A percentile compares a stretch with the other conserved stretches of the same genome.
phyloP scores from a whole-genome alignment of 495 filamentous ascomycete genomes.

The Aspergillus diversus region DNA sequence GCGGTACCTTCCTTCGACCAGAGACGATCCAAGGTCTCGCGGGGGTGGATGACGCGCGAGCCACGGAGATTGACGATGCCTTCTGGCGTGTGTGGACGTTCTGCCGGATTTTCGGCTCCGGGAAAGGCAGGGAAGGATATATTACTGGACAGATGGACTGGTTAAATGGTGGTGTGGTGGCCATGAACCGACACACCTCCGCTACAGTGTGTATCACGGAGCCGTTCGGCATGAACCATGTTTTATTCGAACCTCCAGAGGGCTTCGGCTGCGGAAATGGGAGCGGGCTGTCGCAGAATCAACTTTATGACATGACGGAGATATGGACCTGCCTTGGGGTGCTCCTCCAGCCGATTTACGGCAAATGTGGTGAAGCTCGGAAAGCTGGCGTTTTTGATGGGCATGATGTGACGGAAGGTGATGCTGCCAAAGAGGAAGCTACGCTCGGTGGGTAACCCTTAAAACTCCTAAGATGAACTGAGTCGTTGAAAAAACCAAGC shows the following conservation, averaged over 20 bases:
- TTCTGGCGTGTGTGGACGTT: slow-evolving; percentile 75
- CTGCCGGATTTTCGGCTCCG: slow-evolving; percentile 66
- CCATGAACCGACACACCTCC: slow-evolving; percentile 40
- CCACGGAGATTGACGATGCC: slow-evolving; percentile 63
- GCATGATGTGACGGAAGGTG: slow-evolving; percentile 46
- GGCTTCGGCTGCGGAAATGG: slow-evolving; percentile 64
- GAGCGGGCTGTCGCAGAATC: slow-evolving; percentile 55
- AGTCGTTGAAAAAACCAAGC: slow-evolving; percentile 8
- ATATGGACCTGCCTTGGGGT: slow-evolving; percentile 67
- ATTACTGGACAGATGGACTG: slow-evolving; percentile 67
- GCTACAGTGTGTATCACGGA: slow-evolving; percentile 41
- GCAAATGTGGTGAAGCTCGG: slow-evolving; percentile 57
- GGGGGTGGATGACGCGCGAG: slow-evolving; percentile 50
- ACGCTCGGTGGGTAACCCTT: slow-evolving; percentile 52
- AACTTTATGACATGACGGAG: slow-evolving; percentile 69
- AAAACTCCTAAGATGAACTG: neutral
- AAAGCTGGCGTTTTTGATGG: slow-evolving; percentile 60
- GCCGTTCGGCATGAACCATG: slow-evolving; percentile 54
- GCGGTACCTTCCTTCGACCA: slow-evolving; percentile 59
- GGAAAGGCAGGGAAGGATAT: slow-evolving; percentile 63
- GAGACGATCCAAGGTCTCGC: slow-evolving; percentile 61
- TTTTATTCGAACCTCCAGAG: slow-evolving; percentile 59
- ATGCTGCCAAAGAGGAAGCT: slow-evolving; percentile 56
- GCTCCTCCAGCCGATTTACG: slow-evolving; percentile 61
- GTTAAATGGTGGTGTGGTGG: slow-evolving; percentile 60